These are phyloP conservation scores for Austropuccinia psidii DNA, from an alignment of 1,284 basidiomycete species.

Conservation along the genomic window DNA sequence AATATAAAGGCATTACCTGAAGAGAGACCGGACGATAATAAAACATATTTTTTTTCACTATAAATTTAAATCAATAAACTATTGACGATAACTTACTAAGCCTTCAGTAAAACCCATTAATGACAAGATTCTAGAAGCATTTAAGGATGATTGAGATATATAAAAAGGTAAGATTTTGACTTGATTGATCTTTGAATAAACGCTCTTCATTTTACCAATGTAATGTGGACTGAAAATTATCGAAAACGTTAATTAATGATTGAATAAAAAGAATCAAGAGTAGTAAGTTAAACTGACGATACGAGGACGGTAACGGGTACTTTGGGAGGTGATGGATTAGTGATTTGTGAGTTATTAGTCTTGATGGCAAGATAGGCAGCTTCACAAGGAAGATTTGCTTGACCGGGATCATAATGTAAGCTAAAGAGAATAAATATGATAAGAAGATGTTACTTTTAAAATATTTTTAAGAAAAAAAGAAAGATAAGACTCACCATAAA, in stretches of 20 bases:
- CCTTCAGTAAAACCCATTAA: conserved; percentile 31
- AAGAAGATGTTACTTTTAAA: too few relatives aligned
- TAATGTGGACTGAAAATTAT: not conserved
- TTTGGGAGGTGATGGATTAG: not conserved
- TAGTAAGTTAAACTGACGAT: not conserved
- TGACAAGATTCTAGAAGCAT: conserved; percentile 17
- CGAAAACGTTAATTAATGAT: too few relatives aligned
- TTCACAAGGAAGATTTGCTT: conserved; percentile 21
- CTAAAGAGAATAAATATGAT: not conserved
- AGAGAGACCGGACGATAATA: too few relatives aligned
- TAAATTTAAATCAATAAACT: too few relatives aligned
- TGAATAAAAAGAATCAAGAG: not conserved
- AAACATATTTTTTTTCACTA: too few relatives aligned
- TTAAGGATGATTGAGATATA: conserved; percentile 3
- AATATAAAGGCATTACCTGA: conserved; percentile 32
- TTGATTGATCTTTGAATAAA: conserved; percentile 8
- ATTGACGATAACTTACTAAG: conserved; percentile 1
- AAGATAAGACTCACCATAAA: conserved; percentile 1
- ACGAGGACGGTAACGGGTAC: conserved; percentile 26
- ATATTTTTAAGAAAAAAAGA: not conserved
- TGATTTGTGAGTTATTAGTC: not conserved
- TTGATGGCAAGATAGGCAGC: conserved; percentile 26
- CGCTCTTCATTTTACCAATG: conserved; percentile 11
- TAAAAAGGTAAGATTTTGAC: conserved; percentile 24
- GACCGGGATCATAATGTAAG: conserved; percentile 29